A percentile compares a stretch with the other conserved stretches of the same genome.
Evolutionary conservation across 2,329 filamentous ascomycete genomes (phyloP).

Genomic region (Claviceps pazoutovae): DNA sequence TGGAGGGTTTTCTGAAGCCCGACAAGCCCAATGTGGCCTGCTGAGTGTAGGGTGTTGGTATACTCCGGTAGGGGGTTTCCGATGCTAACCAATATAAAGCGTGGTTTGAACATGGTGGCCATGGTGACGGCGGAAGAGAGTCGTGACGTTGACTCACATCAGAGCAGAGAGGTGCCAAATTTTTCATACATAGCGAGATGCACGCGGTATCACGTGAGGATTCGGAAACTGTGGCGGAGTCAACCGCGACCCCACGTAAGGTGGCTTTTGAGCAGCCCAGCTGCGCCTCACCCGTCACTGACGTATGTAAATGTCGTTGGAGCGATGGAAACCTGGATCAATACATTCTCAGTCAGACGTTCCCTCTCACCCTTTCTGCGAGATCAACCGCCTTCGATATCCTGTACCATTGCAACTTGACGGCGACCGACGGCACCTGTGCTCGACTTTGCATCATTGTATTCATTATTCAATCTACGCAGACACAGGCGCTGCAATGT

Average conservation of each 20-base stretch:
- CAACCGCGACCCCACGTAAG: background rate
- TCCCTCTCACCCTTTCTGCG: background rate
- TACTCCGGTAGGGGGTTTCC: conserved; percentile 70
- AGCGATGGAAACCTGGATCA: conserved; percentile 16
- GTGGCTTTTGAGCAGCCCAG: background rate
- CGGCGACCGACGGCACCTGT: background rate
- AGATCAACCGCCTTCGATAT: background rate
- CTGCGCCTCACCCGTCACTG: conserved; percentile 8
- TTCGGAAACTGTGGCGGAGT: conserved; percentile 6
- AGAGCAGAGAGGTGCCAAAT: background rate
- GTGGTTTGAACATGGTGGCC: conserved; percentile 24
- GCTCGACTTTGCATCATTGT: background rate
- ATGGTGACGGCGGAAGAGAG: background rate
- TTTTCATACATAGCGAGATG: background rate
- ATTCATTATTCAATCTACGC: conserved; percentile 2
- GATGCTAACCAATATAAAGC: conserved; percentile 70
- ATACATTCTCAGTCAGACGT: background rate
- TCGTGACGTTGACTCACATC: background rate
- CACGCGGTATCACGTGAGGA: conserved; percentile 17
- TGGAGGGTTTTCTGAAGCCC: conserved; percentile 33
- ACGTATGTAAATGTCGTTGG: conserved; percentile 9
- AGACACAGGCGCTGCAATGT: conserved; percentile 34
- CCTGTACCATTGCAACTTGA: background rate
- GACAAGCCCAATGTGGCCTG: conserved; percentile 66
- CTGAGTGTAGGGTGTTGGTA: conserved; percentile 63